Evolutionary conservation across 2,329 filamentous ascomycete species (phyloP), one percentile per base, ranked within the genome.

Genomic region (Calonectria fujianensis): DNA sequence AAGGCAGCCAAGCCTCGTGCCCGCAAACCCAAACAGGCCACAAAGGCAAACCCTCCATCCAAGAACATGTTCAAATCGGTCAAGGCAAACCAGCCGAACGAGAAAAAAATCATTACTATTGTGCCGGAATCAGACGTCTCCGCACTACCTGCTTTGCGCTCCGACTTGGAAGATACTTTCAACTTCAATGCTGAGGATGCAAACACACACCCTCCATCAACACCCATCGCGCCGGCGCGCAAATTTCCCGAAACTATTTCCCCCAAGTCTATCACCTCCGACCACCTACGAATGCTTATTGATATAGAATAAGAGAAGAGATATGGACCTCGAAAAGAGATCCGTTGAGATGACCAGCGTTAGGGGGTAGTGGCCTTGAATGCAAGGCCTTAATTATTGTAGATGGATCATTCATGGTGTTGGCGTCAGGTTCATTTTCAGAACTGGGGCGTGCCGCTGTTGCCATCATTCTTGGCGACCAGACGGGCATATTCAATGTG

Each of bases 181-280:
- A 68, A 74, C 9, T 76, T 72, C 74, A 80, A 73, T 51, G 32
- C 51, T 29, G 67, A 74, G 31, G 45, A 74, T 20, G 48, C 51
- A 27, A 74, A 39, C 52, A 69, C 75, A n/a, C 39, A 37, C 13
- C 52, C 41, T 61, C 75, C 78, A 35, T 78, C 81, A 27, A 80
- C 79, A 31, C 80, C 82, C 6, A 74, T 69, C 10, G 63, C 69
- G 48, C 39, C 71, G 13, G 73, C 54, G 4, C 69, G 75, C 79
- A 82, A 74, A 31, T 73, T 75, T 35, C 51, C 78, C 41, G 78
- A 85, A 29, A 88, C 87, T 8, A 88, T 89, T 48, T 88, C 87
- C 32, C 87, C 88, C 9, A 84, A 81, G 35, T 85, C 84, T 4
- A 79, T 86, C 27, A 48, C 45, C 9, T 88, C 88, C 6, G 82